These are phyloP conservation scores for Boletellus sp. DNA, from an alignment of 768 basidiomycete genomes.

Conservation along the genomic window DNA sequence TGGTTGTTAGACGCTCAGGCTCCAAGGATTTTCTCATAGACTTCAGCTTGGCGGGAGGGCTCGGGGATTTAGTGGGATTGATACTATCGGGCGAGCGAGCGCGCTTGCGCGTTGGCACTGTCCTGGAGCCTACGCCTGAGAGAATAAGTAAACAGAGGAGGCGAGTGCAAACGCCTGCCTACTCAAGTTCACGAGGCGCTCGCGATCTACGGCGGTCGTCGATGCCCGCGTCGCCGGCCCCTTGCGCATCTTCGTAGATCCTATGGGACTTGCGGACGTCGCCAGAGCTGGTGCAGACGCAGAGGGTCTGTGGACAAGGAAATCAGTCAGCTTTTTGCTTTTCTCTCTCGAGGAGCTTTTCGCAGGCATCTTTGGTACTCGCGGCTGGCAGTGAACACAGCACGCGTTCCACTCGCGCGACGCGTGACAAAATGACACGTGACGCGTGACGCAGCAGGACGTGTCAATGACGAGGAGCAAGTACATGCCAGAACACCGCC, in stretches of 20 bases:
- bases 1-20: conserved; percentile 2
- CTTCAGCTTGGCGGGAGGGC: conserved; percentile 14
- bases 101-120: conserved; percentile 21
- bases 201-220: neutral
- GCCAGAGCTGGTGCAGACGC: conserved; percentile 12
- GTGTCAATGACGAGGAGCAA: neutral
- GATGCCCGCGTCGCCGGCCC: conserved; percentile 8
- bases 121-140: conserved; percentile 10
- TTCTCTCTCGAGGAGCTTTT: conserved; percentile 12
- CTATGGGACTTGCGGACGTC: neutral
- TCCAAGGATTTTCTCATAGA: conserved; percentile 15
- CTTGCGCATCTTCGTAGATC: conserved; percentile 7
- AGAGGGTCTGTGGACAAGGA: conserved; percentile 38
- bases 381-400: neutral
- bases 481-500: too few relatives aligned
- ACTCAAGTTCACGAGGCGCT: conserved; percentile 14
- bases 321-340: conserved; percentile 41
- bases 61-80: neutral
- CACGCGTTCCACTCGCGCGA: neutral
- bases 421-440: conserved; percentile 13
- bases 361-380: conserved; percentile 16
- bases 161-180: conserved; percentile 1
- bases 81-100: conserved; percentile 22
- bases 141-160: conserved; percentile 1
- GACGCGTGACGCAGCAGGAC: conserved; percentile 11